Evolutionary conservation across 2,329 filamentous ascomycete genomes (phyloP), one percentile per base, ranked within the genome.

Genomic region (Fusarium keratoplasticum): DNA sequence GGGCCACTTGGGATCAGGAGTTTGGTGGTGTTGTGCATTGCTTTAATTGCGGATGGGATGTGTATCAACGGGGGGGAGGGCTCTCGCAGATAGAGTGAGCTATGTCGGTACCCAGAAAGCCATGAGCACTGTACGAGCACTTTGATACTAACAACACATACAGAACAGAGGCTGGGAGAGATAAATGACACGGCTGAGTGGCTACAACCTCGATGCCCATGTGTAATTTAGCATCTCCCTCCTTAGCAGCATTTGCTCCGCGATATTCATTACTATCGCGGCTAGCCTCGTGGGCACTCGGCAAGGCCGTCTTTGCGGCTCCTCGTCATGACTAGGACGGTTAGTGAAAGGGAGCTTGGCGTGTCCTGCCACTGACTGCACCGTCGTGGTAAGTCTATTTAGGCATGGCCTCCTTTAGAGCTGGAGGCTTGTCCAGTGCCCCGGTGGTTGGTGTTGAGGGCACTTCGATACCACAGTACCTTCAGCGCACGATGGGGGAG

Each of bases 1-100:
- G 50, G 29, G 33, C 64, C 31, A 65, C 61, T 74, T 75, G 27
- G 58, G 50, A 64, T 76, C 67, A 76, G 69, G 74, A 78, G 74
- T 69, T 77, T 75, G 60, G 59, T 68, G 67, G 69, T 73, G 72
- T 77, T 69, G 67, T 74, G 76, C 67, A 70, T 76, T 64, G 33
- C 59, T 74, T 77, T 75, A 61, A 75, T 73, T 75, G 50, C 50
- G 44, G 64, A 64, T 74, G 58, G 64, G 70, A 52, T 52, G 27
- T 52, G 58, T 66, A 25, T 66, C 44, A 40, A 72, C 38, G 50
- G 40, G 59, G 44, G n/a, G 20, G 27, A 35, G 35, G 27, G 9
- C 10, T 36, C 55, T 58, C 55, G 33, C 31, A 57, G 54, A 55
- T 64, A 36, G 60, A 62, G 31, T 36, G 31, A 62, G 11, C 9